Evolutionary conservation across 2,329 filamentous ascomycete species (phyloP), one percentile per base, ranked within the genome.

Genomic region (Zymoseptoria passerinii): DNA sequence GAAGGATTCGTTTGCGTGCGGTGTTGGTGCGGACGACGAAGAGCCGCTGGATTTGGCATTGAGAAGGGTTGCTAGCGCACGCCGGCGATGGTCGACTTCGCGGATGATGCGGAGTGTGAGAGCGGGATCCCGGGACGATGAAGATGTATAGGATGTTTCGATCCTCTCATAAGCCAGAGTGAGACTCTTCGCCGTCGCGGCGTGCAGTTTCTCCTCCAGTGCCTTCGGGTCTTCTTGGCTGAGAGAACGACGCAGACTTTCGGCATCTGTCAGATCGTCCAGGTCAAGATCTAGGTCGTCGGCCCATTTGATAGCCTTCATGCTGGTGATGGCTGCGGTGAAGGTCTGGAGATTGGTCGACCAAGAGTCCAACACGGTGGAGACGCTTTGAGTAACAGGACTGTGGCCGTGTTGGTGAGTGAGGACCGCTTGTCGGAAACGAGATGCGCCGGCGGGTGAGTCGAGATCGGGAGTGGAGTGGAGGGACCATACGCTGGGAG

Each of bases 41-140:
- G 23, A 59, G 44, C 8, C 48, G 23, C 10, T 20, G 9, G 48
- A 51, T 16, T 58, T 20, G 16, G 53, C 53, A 1, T 58, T 60
- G 8, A 65, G 28, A 27, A 50, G 52, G 10, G 61, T 54, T 7
- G 44, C 59, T 10, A 70, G 58, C 8, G 53, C 49, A 16, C 88
- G 86, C 6, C 90, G 77, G 5, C 85, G 81, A 40, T 80, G 79
- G 9, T 89, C 83, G 18, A 96, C 81, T 63, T 92, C 88, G 28
- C 92, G 81, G 18, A 94, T 75, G 0, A 91, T 75, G 4, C 90
- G 86, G 1, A 95, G 72, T 18, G 95, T 73, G 64, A 92, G 91
- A 3, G 65, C 59, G 16, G 63, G 59, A 50, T 63, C 50, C 4
- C 40, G 48, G 10, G 54, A 23, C 4, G 56, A 55, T 50, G 52